Evolutionary conservation across 1,139 yeast genomes (phyloP).

Genomic region (Entelexis sorbosivorans): DNA sequence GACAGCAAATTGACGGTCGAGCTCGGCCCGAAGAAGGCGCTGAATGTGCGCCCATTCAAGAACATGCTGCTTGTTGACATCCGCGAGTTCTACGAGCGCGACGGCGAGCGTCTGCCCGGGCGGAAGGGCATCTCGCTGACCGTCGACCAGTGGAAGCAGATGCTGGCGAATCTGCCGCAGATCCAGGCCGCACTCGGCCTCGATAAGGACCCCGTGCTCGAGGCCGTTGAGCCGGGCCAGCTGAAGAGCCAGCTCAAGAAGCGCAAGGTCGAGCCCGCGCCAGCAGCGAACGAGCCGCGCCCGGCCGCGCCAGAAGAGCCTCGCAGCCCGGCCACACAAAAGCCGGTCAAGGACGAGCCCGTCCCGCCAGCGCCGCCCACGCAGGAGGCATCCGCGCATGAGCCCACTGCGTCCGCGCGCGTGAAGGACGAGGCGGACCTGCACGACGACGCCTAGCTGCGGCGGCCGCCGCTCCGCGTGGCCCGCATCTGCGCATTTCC

Average conservation of each 20-base stretch:
- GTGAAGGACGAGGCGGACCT: neutral
- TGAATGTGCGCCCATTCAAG: conserved; percentile 60
- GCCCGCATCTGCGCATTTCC: too few species aligned
- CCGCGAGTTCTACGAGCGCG: conserved; percentile 64
- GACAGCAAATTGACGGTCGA: conserved; percentile 22
- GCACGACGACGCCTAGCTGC: too few species aligned
- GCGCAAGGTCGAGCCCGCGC: neutral
- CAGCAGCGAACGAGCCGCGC: neutral
- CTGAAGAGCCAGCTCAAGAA: neutral
- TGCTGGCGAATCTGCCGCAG: conserved; percentile 43
- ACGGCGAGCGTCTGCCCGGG: conserved; percentile 59
- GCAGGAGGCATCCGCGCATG: too few species aligned
- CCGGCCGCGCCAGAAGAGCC: too few species aligned
- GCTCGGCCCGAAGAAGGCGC: conserved; percentile 58
- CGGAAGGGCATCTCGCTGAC: conserved; percentile 76
- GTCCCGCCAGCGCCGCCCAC: too few species aligned
- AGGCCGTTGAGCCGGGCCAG: conserved; percentile 38
- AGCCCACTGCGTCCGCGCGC: too few species aligned
- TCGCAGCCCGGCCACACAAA: too few species aligned
- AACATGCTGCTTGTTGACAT: conserved; percentile 60
- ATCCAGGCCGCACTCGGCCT: conserved; percentile 48
- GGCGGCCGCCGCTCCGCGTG: too few species aligned
- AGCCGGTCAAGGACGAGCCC: neutral
- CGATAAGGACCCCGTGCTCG: conserved; percentile 35
- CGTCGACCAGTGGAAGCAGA: conserved; percentile 52